phyloP scores from a whole-genome alignment of 2,329 filamentous ascomycete genomes.

The Aspergillus felis region DNA sequence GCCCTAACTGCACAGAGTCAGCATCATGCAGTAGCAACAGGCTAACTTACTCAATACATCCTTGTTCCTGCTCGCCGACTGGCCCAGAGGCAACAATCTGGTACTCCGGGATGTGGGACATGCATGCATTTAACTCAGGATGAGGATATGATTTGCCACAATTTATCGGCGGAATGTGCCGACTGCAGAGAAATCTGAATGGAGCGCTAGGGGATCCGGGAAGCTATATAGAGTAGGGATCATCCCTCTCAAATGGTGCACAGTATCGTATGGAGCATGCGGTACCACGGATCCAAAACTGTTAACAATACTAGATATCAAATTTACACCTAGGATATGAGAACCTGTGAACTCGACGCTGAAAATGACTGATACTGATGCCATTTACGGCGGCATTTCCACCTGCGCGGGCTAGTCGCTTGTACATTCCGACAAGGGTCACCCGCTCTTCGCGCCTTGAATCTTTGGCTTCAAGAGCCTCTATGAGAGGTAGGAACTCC shows the following conservation, averaged over 20 bases:
- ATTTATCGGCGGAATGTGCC: background rate
- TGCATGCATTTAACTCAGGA: background rate
- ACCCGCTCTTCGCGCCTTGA: too few relatives aligned
- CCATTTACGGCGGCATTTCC: too few relatives aligned
- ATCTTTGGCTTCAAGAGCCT: too few relatives aligned
- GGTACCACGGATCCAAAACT: background rate
- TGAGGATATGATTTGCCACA: background rate
- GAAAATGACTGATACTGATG: too few relatives aligned
- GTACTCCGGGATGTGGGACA: slow-evolving; percentile 8
- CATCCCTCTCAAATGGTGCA: slow-evolving; percentile 7
- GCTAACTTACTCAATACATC: slow-evolving; percentile 3
- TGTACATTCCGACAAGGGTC: too few relatives aligned
- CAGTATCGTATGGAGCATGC: background rate
- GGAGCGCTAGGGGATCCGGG: background rate
- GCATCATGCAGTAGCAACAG: slow-evolving; percentile 3
- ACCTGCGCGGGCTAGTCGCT: too few relatives aligned
- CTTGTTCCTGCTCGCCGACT: slow-evolving; percentile 3
- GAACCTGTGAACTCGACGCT: too few relatives aligned
- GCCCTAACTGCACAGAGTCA: background rate
- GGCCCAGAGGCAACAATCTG: slow-evolving; percentile 1
- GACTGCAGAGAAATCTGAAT: background rate
- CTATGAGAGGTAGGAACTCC: too few relatives aligned
- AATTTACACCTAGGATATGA: too few relatives aligned
- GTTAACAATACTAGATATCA: too few relatives aligned
- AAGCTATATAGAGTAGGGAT: slow-evolving; percentile 11